Base-by-base conservation (phyloP, 441 rosid species). In the Jatropha podagrica region DNA sequence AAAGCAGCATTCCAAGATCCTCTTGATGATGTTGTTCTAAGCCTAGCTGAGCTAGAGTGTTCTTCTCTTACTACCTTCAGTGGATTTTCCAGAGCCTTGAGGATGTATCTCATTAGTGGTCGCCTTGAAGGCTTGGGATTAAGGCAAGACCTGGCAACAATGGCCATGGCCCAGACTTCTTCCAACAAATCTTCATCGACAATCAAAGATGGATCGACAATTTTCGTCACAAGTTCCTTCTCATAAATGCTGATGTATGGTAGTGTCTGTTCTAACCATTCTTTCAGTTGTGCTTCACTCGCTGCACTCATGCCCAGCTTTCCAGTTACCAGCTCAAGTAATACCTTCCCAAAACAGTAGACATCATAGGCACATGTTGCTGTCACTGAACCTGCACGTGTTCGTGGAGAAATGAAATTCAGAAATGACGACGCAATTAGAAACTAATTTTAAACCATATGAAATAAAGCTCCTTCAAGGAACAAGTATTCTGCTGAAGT, bases 131-230 rank as follows among this genome's bases (percentile, higher is more conserved):
- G 95, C 86, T 93, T 92, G 14, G 96, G 95, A 81, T 92, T 91
- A 65, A 96, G 88, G 88, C 98, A 96, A 40, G 99, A 96, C 76
- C 89, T 87, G 17, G 99, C 98, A 60, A 96, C 90, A 74, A 96
- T 88, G 17, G 98, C 98, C 95, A 92, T 90, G 15, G 98, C 98
- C 99, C 98, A 96, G 38, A 96, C 98, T 87, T 96, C 99, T 79
- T 94, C 98, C 66, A 96, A 79, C 14, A 94, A 86, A 79, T 96
- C 99, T 68, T 96, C 99, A 32, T 96, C 97, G 4, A 96, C 86
- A 9, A 96, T 86, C 67, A 96, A 79, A 11, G 96, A 91, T 7
- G 98, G 98, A 85, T 96, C 98, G 18, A 94, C 69, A 67, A 94
- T 93, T 84, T 94, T 96, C 7, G 86, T 90, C 72, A 96, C 93